A percentile compares a stretch with the other conserved stretches of the same genome.
phyloP scores from a whole-genome alignment of 495 filamentous ascomycete species.

The Talaromyces ruber region DNA sequence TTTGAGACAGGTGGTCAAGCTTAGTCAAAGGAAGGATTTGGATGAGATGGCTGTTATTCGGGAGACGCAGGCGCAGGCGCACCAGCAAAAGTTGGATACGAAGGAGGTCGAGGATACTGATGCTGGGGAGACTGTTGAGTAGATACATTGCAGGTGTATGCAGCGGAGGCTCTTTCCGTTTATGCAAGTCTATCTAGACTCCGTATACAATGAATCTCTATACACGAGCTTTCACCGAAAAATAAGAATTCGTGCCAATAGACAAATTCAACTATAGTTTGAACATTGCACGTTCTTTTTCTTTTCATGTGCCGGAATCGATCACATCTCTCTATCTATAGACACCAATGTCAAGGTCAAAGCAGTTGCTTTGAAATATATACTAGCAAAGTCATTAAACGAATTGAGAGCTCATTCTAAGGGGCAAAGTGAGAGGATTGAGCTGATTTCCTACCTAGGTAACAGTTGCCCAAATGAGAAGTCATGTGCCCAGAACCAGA shows the following conservation, averaged over 20 bases:
- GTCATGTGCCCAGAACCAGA: not conserved
- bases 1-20: conserved; percentile 3
- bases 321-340: not conserved
- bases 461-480: not conserved
- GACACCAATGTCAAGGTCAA: not conserved
- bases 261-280: not conserved
- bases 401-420: not conserved
- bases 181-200: not conserved
- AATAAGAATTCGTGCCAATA: too few species aligned
- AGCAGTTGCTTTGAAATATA: not conserved
- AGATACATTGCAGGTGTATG: not conserved
- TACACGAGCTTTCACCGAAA: too few species aligned
- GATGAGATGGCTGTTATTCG: conserved; percentile 5
- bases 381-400: not conserved
- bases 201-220: too few species aligned
- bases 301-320: not conserved
- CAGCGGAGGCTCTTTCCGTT: not conserved
- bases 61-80: conserved; percentile 5
- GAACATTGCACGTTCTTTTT: not conserved
- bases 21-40: conserved; percentile 4
- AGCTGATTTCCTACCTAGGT: not conserved
- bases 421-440: not conserved
- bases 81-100: conserved; percentile 2
- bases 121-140: not conserved
- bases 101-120: conserved; percentile 1